Evolutionary conservation across 2,329 filamentous ascomycete genomes (phyloP), one percentile per base, ranked within the genome.

Genomic region (Fusarium sp.): DNA sequence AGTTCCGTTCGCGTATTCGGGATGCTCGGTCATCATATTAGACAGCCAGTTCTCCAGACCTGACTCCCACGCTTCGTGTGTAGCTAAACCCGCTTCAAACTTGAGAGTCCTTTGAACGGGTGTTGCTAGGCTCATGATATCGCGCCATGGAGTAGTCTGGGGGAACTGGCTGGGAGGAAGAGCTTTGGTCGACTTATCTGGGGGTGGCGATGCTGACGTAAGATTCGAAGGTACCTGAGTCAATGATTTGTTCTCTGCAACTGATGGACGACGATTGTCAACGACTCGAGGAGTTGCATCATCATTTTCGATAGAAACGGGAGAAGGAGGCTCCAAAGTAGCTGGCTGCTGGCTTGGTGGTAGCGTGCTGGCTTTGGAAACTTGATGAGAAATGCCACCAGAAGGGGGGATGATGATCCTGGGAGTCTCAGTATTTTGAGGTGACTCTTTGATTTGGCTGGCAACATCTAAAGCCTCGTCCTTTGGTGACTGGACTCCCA

Each of bases 31-130:
- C 63, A 85, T 82, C 72, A 90, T 79, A n/a, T 81, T 76, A 3
- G 76, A 63, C 28, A 91, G 81, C 90, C 90, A 92, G 39, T 84
- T 82, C 6, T 83, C 85, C n/a, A 98, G 84, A 3, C 95, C 94
- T 10, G 93, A 93, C 67, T 98, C 91, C 80, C 92, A 90, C 18
- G 84, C 81, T 1, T 92, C 91, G 80, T 95, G 94, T 51, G 93
- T 89, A 22, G 89, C 84, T 50, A 94, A 89, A 0, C 93, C 92
- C 66, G 92, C 89, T 66, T 94, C 89, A 80, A 93, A 97, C 20
- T 90, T 91, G 48, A 87, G 85, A 68, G 96, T 93, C 26, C 95
- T 90, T 74, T 96, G 91, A 20, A 87, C 81, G 1, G 91, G 82
- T 5, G 89, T 90, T 22, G 89, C 86, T 56, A 96, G 86, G 14